Percentiles rank a stretch among this genome's conserved stretches.
phyloP scores from a whole-genome alignment of 352 stramenopile genomes.

The Achlya hypogyna region DNA sequence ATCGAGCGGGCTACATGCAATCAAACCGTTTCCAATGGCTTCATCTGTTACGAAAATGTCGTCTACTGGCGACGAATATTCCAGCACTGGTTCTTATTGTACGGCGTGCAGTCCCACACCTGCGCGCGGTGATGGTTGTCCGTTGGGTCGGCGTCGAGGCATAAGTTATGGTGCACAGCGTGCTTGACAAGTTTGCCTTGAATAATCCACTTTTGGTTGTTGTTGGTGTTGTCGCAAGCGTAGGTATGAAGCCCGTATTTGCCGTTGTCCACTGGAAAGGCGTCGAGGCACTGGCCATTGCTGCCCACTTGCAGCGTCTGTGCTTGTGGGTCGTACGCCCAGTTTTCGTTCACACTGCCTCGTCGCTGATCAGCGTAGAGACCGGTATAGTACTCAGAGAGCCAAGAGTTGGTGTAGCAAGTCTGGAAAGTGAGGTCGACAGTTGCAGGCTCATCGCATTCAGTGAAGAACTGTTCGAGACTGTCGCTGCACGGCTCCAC shows the following conservation, averaged over 20 bases:
- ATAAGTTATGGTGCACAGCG: too few species aligned
- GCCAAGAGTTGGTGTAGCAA: not conserved
- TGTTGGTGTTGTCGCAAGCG: constrained; percentile 42
- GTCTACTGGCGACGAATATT: too few species aligned
- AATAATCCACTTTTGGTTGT: constrained; percentile 74
- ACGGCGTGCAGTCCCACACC: too few species aligned
- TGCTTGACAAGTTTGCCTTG: too few species aligned
- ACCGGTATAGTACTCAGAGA: not conserved
- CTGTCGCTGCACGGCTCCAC: not conserved
- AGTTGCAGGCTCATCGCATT: not conserved
- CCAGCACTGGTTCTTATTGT: too few species aligned
- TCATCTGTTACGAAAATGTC: too few species aligned
- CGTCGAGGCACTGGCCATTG: constrained; percentile 57
- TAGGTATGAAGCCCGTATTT: constrained; percentile 34
- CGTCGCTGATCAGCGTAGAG: not conserved
- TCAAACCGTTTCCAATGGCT: too few species aligned
- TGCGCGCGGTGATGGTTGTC: too few species aligned
- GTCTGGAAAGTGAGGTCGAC: not conserved
- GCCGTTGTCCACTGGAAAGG: constrained; percentile 29
- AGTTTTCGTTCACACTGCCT: not conserved
- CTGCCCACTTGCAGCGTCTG: not conserved
- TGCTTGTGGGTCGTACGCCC: not conserved
- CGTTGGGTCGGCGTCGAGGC: too few species aligned
- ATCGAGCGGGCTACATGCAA: too few species aligned
- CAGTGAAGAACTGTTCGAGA: not conserved